Base-by-base conservation (phyloP, 345 rosid genomes). In the Theobroma cacao region DNA sequence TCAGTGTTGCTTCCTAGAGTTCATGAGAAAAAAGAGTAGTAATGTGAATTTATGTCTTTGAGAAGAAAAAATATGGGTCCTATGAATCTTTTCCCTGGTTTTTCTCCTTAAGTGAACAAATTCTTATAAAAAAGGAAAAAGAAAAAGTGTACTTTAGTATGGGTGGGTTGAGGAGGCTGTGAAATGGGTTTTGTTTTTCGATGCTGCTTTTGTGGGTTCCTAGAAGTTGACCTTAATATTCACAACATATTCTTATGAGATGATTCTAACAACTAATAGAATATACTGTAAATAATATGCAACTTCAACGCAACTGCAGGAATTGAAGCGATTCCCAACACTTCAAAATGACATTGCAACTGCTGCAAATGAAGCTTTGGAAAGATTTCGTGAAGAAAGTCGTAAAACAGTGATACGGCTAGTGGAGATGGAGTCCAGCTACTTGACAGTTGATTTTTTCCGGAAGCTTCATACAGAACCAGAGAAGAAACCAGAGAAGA, bases 401-500 rank as follows among this genome's bases (percentile, higher is more conserved):
- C 84, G 93, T 83, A 96, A 80, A 86, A 94, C 98, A 30, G 98
- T 96, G 82, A 58, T 85, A 38, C 86, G 98, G 79, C 87, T 96
- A 55, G 98, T 96, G 28, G 99, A 96, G 74, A 96, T 96, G 99
- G 99, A 96, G 67, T 94, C 99, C 72, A 93, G 94, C 88, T 94
- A 96, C 82, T 86, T 96, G 45, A 96, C 99, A 0, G 99, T 93
- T 84, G 99, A 96, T 53, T 96, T 96, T 86, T 94, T 94, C 88
- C 84, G 99, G 79, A 96, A 96, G 86, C 90, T 96, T 83, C 95
- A 93, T 75, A 78, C 85, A 11, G 98, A 94, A 82, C 90, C 97
- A 14, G 99, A 94, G 83, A 96, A 90, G 80, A 86, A 88, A 82
- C 88, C 93, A 12, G 99, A 93, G 81, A 96, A 92, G 80, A 87